These are phyloP conservation scores for Colletotrichum siamense DNA, from an alignment of 2,329 filamentous ascomycete species.

Conservation along the genomic window DNA sequence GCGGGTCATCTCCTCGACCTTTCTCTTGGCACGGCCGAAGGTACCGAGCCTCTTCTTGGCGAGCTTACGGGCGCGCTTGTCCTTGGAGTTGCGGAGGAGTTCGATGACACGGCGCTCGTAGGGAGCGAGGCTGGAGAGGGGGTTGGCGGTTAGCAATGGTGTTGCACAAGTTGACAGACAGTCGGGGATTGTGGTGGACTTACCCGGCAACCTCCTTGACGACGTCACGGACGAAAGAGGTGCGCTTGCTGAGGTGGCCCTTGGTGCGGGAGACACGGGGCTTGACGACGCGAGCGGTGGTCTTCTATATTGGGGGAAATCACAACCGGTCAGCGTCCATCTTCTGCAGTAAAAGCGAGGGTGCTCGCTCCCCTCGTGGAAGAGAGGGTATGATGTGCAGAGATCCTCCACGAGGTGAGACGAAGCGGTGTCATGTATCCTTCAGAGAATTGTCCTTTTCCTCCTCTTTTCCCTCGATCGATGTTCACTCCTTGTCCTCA, in stretches of 20 bases:
- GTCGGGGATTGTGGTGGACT: slow-evolving; percentile 37
- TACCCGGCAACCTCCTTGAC: slow-evolving; percentile 98
- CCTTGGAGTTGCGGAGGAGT: slow-evolving; percentile 98
- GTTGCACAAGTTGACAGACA: too few species aligned
- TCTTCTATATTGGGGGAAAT: slow-evolving; percentile 68
- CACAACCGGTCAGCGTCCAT: slow-evolving; percentile 65
- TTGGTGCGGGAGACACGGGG: slow-evolving; percentile 84
- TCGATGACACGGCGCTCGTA: slow-evolving; percentile 99
- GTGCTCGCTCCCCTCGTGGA: slow-evolving; percentile 31
- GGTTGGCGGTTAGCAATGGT: slow-evolving; percentile 31
- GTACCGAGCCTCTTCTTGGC: slow-evolving; percentile 99
- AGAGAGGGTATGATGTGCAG: slow-evolving; percentile 48
- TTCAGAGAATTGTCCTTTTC: not conserved
- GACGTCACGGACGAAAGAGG: slow-evolving; percentile 94
- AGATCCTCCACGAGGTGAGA: slow-evolving; percentile 81
- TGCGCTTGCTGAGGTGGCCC: slow-evolving; percentile 96
- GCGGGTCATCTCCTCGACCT: slow-evolving; percentile 98
- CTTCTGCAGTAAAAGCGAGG: slow-evolving; percentile 48
- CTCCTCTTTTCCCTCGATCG: not conserved
- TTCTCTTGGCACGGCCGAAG: slow-evolving; percentile 97
- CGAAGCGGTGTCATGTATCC: slow-evolving; percentile 29
- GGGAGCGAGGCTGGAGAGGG: slow-evolving; percentile 71
- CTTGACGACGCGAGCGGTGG: slow-evolving; percentile 79
- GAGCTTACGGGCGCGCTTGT: slow-evolving; percentile 98
- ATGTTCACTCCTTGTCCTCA: not conserved